phyloP scores from a whole-genome alignment of 768 basidiomycete genomes.

The Boletus reticuloceps region DNA sequence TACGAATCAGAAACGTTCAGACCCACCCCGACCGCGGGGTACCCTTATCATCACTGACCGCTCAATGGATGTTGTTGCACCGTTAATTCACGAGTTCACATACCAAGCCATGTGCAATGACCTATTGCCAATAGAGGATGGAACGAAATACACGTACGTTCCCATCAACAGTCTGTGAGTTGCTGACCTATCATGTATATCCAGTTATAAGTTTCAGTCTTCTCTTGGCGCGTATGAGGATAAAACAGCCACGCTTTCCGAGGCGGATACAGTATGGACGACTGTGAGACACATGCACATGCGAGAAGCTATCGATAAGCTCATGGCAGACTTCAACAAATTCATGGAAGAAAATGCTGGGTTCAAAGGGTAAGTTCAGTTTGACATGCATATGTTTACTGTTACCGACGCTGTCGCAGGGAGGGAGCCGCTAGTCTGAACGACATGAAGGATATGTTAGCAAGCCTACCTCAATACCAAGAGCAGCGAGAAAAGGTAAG shows the following conservation, averaged over 20 bases:
- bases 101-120: conserved; percentile 99
- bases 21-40: conserved; percentile 63
- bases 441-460: conserved; percentile 99
- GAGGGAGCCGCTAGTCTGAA: conserved; percentile 85
- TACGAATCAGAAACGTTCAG: conserved; percentile 46
- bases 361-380: conserved; percentile 73
- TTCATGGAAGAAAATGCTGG: conserved; percentile 94
- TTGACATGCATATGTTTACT: conserved; percentile 1
- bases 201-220: conserved; percentile 91
- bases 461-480: conserved; percentile 89
- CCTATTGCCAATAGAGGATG: conserved; percentile 83
- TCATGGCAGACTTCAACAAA: conserved; percentile 94
- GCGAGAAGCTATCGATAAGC: conserved; percentile 96
- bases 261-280: conserved; percentile 88
- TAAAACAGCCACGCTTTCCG: conserved; percentile 82
- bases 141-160: conserved; percentile 80
- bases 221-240: conserved; percentile 84
- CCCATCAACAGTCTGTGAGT: conserved; percentile 9
- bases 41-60: conserved; percentile 93
- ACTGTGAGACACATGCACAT: conserved; percentile 96
- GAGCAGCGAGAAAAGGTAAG: conserved; percentile 90
- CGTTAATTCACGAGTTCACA: conserved; percentile 95
- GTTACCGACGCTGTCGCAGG: conserved; percentile 32
- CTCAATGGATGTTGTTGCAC: conserved; percentile 90
- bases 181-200: not conserved